A percentile compares a stretch with the other conserved stretches of the same genome.
phyloP scores from a whole-genome alignment of 495 filamentous ascomycete genomes.

The Endocarpon pusillum region DNA sequence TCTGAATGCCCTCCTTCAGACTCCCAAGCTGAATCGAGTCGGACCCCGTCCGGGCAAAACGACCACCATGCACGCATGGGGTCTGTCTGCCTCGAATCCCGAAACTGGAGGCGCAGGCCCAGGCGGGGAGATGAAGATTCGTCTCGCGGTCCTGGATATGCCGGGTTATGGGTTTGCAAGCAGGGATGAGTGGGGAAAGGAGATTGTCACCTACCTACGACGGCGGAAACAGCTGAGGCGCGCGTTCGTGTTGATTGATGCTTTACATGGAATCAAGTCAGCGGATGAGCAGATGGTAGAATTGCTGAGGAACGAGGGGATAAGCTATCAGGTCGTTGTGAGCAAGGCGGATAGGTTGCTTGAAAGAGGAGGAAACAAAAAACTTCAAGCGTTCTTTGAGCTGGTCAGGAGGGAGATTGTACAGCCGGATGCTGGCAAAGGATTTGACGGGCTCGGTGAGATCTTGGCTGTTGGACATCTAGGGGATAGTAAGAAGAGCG shows the following conservation, averaged over 20 bases:
- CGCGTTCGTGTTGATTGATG: constrained; percentile 73
- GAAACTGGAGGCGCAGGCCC: background rate
- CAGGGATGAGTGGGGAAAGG: constrained; percentile 58
- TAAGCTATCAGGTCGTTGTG: constrained; percentile 64
- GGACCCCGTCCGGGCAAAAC: constrained; percentile 63
- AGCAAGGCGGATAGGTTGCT: constrained; percentile 60
- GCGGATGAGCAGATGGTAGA: constrained; percentile 49
- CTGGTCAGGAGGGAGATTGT: constrained; percentile 12
- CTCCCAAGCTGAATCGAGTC: constrained; percentile 32
- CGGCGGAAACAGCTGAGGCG: constrained; percentile 56
- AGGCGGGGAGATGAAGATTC: constrained; percentile 35
- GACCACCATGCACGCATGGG: constrained; percentile 68
- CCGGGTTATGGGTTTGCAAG: constrained; percentile 81
- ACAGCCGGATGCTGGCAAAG: constrained; percentile 19
- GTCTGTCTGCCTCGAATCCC: constrained; percentile 23
- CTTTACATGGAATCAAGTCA: constrained; percentile 60
- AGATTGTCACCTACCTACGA: constrained; percentile 72
- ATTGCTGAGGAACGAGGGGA: constrained; percentile 40
- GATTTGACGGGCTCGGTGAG: constrained; percentile 32
- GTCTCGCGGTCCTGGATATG: constrained; percentile 67
- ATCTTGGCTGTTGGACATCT: constrained; percentile 22
- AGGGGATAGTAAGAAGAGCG: constrained; percentile 18
- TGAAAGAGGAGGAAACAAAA: too few species aligned
- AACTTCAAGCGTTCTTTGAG: too few species aligned
- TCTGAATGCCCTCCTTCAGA: constrained; percentile 62